Base-by-base conservation (phyloP, 257 asterid genomes). In the Linderniella brevidens region DNA sequence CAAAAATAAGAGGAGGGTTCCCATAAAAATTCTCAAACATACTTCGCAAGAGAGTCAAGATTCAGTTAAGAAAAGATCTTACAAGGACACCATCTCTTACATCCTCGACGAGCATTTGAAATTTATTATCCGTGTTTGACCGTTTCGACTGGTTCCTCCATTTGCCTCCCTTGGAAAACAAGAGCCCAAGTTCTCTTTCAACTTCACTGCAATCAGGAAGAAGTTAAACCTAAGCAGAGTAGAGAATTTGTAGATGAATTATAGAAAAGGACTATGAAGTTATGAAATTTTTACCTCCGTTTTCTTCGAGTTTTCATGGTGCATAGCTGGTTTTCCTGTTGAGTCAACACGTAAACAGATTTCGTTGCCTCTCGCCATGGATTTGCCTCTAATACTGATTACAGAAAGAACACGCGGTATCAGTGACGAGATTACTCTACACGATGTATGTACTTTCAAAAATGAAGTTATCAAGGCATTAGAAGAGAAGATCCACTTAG, bases 41-140 rank as follows among this genome's bases (percentile, higher is more conserved):
- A 25, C 32, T 25, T 25, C 6, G 32, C 3, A 25, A 25, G 32
- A 25, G 32, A 25, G 32, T 25, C 32, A 25, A 25, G 32, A 25
- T 25, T 25, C 6, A 44, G 18, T 1, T 13, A 13, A 8, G 14
- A 15, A 4, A 17, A 55, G 51, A 58, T 66, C 88, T 83, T 65
- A 87, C 95, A 46, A 87, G 93, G 19, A 87, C 86, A 17, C 95
- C 95, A 66, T 83, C 97, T 59, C 60, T 78, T 55, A 87, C 60
- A 41, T 87, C 97, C 74, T 87, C 97, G 47, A 87, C 92, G 42
- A 87, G 80, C 97, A 87, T 87, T 57, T 74, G 92, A 66, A 87
- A 87, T 58, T 77, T 74, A 60, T 61, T 60, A 65, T 60, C 64
- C 40, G 64, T 49, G 60, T 59, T 86, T 35, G 88, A 53, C 58